phyloP scores from a whole-genome alignment of 2,329 filamentous ascomycete genomes.

The Aspergillus brunneoviolaceus region DNA sequence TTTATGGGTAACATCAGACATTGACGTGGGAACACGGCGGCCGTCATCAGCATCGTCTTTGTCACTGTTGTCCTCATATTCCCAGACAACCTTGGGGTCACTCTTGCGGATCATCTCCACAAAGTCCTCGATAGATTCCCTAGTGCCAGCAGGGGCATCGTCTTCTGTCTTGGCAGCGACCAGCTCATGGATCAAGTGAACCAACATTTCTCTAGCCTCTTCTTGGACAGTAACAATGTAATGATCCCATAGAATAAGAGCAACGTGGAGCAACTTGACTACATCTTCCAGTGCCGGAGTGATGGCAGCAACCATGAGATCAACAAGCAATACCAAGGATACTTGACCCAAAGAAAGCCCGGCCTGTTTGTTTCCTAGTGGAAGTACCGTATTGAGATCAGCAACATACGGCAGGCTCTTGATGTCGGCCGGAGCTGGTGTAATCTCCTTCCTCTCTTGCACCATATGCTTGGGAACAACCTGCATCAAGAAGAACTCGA shows the following conservation, averaged over 20 bases:
- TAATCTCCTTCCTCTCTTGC: conserved; percentile 74
- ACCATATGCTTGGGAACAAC: conserved; percentile 97
- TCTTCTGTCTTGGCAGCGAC: conserved; percentile 79
- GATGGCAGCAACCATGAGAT: conserved; percentile 91
- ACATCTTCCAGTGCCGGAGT: conserved; percentile 76
- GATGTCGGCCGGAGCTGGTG: conserved; percentile 66
- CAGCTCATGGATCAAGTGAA: conserved; percentile 93
- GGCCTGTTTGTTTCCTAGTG: conserved; percentile 84
- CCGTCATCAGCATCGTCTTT: conserved; percentile 69
- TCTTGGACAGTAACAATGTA: conserved; percentile 94
- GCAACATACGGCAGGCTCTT: conserved; percentile 82
- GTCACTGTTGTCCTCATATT: conserved; percentile 88
- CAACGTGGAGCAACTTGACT: conserved; percentile 82
- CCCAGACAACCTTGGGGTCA: conserved; percentile 83
- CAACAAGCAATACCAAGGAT: conserved; percentile 88
- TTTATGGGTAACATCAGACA: conserved; percentile 79
- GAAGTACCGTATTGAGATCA: conserved; percentile 74
- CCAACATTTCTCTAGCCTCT: conserved; percentile 94
- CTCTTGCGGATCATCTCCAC: conserved; percentile 84
- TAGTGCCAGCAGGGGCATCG: conserved; percentile 64
- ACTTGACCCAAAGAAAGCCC: conserved; percentile 91
- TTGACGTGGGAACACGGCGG: conserved; percentile 79
- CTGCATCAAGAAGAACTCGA: conserved; percentile 89
- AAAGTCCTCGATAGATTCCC: conserved; percentile 78
- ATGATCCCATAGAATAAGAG: conserved; percentile 95